Evolutionary conservation across 129 eudicot genomes (phyloP).

Genomic region (Deinandra increscens): DNA sequence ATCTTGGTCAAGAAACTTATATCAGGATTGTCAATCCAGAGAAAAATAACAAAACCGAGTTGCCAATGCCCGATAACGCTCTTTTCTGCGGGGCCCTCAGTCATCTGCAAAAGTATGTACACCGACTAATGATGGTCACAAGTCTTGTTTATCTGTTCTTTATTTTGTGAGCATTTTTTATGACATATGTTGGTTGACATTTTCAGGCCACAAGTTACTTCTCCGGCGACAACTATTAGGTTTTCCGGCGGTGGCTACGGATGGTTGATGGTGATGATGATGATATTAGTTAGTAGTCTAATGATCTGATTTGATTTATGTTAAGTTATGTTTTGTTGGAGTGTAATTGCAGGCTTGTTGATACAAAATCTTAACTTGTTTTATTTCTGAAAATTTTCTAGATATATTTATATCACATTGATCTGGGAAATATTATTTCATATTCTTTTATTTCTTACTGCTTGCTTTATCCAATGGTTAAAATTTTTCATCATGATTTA

Average conservation of each 20-base stretch:
- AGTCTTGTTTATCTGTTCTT: not conserved
- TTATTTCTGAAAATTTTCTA: slow-evolving; percentile 27
- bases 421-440: slow-evolving; percentile 28
- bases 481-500: not conserved
- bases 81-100: slow-evolving; percentile 77
- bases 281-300: slow-evolving; percentile 20
- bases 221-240: slow-evolving; percentile 39
- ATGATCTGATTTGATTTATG: slow-evolving; percentile 25
- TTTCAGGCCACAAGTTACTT: slow-evolving; percentile 63
- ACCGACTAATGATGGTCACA: not conserved
- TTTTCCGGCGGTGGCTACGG: slow-evolving; percentile 31
- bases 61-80: slow-evolving; percentile 74
- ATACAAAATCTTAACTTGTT: slow-evolving; percentile 21
- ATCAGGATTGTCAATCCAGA: slow-evolving; percentile 76
- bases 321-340: slow-evolving; percentile 19
- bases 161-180: not conserved
- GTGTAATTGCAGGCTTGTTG: slow-evolving; percentile 39
- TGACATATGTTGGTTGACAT: not conserved
- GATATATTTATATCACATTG: slow-evolving; percentile 16
- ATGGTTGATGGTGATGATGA: slow-evolving; percentile 15
- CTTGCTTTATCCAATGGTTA: slow-evolving; percentile 17
- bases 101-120: slow-evolving; percentile 60
- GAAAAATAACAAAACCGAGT: slow-evolving; percentile 70
- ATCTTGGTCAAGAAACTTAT: slow-evolving; percentile 91
- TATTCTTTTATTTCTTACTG: slow-evolving; percentile 30